Evolutionary conservation across 352 stramenopile genomes (phyloP).

Genomic region (Aphanomyces cochlioides): DNA sequence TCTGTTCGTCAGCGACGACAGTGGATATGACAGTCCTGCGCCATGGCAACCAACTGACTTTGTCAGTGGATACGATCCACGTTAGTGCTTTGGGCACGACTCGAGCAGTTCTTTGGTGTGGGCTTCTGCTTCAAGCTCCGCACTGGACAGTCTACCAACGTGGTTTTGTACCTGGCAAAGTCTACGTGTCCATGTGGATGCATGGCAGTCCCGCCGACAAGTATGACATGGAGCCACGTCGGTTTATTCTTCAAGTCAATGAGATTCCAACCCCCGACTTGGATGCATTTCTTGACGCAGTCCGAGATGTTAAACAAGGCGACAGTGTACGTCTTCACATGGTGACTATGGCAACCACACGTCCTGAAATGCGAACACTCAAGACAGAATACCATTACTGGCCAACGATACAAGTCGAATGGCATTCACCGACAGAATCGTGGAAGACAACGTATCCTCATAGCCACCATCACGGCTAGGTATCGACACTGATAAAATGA

Average conservation of each 20-base stretch:
- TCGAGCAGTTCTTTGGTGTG: slow-evolving; percentile 86
- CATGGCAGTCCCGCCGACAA: slow-evolving; percentile 89
- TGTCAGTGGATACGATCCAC: slow-evolving; percentile 55
- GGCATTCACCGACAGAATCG: not conserved
- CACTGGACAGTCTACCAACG: slow-evolving; percentile 79
- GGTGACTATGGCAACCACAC: slow-evolving; percentile 80
- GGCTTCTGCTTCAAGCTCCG: slow-evolving; percentile 85
- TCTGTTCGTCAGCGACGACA: slow-evolving; percentile 41
- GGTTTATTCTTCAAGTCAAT: slow-evolving; percentile 90
- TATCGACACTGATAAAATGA: too few relatives aligned
- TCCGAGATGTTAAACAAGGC: slow-evolving; percentile 71
- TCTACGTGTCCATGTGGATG: slow-evolving; percentile 88
- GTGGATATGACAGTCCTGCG: slow-evolving; percentile 68
- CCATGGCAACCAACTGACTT: slow-evolving; percentile 58
- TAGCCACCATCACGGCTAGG: too few relatives aligned
- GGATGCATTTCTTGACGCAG: slow-evolving; percentile 80
- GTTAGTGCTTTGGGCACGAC: slow-evolving; percentile 80
- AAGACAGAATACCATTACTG: slow-evolving; percentile 91
- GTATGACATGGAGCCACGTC: slow-evolving; percentile 82
- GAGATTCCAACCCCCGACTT: slow-evolving; percentile 67
- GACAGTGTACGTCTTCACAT: slow-evolving; percentile 85
- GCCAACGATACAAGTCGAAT: slow-evolving; percentile 79
- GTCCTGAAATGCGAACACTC: slow-evolving; percentile 84
- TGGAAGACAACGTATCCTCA: too few relatives aligned
- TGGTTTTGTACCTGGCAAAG: slow-evolving; percentile 81